Evolutionary conservation across 441 rosid genomes (phyloP).

Genomic region (Adansonia gregorii): DNA sequence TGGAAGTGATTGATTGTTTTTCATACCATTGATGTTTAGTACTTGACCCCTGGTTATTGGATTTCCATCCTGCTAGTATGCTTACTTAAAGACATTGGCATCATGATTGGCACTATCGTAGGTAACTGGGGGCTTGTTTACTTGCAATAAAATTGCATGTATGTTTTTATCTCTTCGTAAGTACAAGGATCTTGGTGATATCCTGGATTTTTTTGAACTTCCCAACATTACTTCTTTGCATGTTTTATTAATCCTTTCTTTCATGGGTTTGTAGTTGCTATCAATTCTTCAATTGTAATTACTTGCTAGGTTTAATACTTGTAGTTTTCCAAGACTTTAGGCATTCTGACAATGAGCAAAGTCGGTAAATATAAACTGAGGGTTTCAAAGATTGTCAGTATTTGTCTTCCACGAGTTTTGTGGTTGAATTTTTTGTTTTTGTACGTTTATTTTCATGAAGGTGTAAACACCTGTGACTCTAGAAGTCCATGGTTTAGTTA

Average conservation of each 20-base stretch:
- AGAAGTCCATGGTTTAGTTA: neutral
- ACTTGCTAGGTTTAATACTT: neutral
- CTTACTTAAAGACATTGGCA: neutral
- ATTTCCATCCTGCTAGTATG: neutral
- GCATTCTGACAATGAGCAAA: neutral
- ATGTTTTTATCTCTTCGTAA: neutral
- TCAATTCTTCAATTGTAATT: neutral
- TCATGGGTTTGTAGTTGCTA: neutral
- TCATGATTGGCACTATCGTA: neutral
- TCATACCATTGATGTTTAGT: neutral
- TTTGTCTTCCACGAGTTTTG: neutral
- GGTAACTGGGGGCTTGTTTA: conserved; percentile 1
- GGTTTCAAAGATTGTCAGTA: neutral
- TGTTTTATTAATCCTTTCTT: neutral
- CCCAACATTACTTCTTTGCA: neutral
- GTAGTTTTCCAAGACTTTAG: neutral
- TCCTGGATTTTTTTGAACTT: neutral
- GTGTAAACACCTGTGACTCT: neutral
- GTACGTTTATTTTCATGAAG: neutral
- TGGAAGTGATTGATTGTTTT: neutral
- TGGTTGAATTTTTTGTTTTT: neutral
- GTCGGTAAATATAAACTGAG: neutral
- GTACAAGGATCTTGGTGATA: neutral
- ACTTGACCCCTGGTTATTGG: conserved; percentile 3
- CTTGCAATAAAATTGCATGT: conserved; percentile 1